These are phyloP conservation scores for Cladobotryum protrusum DNA, from an alignment of 2,329 filamentous ascomycete genomes.

Conservation along the genomic window DNA sequence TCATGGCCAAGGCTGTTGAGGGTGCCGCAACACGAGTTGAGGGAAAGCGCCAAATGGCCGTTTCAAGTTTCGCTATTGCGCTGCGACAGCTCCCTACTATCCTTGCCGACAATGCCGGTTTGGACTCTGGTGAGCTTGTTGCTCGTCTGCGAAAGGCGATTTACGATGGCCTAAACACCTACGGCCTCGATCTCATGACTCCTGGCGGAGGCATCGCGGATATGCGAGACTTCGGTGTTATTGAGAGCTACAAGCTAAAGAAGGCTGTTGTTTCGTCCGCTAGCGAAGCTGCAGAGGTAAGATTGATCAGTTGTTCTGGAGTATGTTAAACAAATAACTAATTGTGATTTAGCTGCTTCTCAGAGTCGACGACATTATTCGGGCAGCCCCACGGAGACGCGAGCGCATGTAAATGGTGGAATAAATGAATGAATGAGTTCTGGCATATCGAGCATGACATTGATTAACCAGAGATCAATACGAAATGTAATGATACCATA, in stretches of 20 bases:
- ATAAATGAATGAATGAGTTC: conserved; percentile 20
- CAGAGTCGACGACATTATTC: conserved; percentile 96
- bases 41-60: conserved; percentile 93
- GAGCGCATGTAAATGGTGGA: conserved; percentile 31
- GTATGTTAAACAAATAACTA: background rate
- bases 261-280: conserved; percentile 94
- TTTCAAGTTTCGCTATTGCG: conserved; percentile 81
- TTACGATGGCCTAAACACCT: conserved; percentile 89
- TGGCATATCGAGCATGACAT: conserved; percentile 7
- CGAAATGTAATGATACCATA: conserved; percentile 36
- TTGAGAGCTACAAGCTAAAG: conserved; percentile 99
- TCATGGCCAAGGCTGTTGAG: conserved; percentile 98
- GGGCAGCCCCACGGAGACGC: conserved; percentile 68
- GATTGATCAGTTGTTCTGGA: conserved; percentile 21
- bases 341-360: conserved; percentile 62
- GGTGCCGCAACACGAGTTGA: conserved; percentile 88
- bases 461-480: conserved; percentile 18
- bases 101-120: conserved; percentile 91
- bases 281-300: conserved; percentile 91
- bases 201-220: conserved; percentile 90
- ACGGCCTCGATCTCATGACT: conserved; percentile 80
- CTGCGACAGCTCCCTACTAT: conserved; percentile 93
- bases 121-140: conserved; percentile 92
- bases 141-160: conserved; percentile 87
- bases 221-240: conserved; percentile 90